Evolutionary conservation across 2,329 filamentous ascomycete genomes (phyloP), one percentile per base, ranked within the genome.

Genomic region (Diaporthe citrichinensis): DNA sequence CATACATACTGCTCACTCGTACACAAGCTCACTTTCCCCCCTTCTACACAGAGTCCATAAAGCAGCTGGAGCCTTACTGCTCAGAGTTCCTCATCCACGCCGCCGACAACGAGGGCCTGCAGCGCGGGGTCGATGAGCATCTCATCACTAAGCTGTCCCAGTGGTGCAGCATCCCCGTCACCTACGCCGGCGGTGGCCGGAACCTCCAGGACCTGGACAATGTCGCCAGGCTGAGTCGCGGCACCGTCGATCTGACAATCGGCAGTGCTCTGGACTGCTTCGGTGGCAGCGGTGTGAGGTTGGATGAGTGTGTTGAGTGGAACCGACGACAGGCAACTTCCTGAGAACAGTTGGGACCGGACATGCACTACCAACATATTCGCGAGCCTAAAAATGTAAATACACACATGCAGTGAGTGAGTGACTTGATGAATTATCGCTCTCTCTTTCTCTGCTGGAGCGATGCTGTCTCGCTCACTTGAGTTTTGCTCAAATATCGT

Each of bases 11-110:
- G 10, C 39, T 8, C 28, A 2, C 41, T 12, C 9, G 10, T n/a
- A 53, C 34, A 39, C 57, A 55, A 25, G 34, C 25, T 34, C 44
- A 61, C 51, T 5, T 44, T 17, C 5, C 2, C 23, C 57, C 28
- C n/a, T n/a, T 53, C 59, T 39, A 34, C 41, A 44, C 81, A 97
- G 96, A 94, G 78, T 94, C 94, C 7, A 97, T 98, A 81, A 88
- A 89, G 74, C 86, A 91, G 55, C 90, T 98, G 34, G 95, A 98
- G 81, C 95, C 95, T 8, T 97, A 97, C 85, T 98, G 97, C 87
- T 95, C 94, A 77, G 97, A 99, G 84, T 98, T 99, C 82, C 90
- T 99, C 72, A 97, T 99, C 81, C 97, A 99, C 83, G 97, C 97
- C 23, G 97, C 97, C 57, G 97, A 99, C 84, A 97, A 98, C 78